Evolutionary conservation across 768 basidiomycete species (phyloP), one percentile per base, ranked within the genome.

Genomic region (Asterophora lycoperdoides): DNA sequence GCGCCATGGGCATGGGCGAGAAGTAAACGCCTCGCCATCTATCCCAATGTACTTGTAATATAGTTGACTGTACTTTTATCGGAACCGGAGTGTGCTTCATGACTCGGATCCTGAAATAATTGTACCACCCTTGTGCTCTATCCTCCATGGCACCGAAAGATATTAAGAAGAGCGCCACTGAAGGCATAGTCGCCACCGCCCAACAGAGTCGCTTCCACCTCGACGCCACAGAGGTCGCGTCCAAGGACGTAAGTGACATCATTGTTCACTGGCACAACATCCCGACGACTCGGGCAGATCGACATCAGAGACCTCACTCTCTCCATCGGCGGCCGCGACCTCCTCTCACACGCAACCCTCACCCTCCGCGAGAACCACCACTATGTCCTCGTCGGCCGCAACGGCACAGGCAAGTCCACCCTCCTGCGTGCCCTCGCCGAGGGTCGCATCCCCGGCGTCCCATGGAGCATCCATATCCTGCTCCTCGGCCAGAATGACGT

Each of bases 221-320:
- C 5, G 76, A 78, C 45, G 74, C 74, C 4, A 64, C 75, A 41
- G 68, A 70, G 39, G 70, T 69, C 15, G 41, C 50, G n/a, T 50
- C 55, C 5, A 60, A 62, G 46, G 56, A 62, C 53, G 60, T 56
- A 41, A 14, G 41, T 18, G 28, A 17, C 39, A 18, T 49, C 39
- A 15, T 29, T n/a, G n/a, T n/a, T n/a, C n/a, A n/a, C n/a, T n/a
- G n/a, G n/a, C n/a, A n/a, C n/a, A n/a, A n/a, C n/a, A n/a, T n/a
- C n/a, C n/a, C n/a, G n/a, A n/a, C n/a, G 13, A 15, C 28, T 14
- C 11, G 20, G 7, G 32, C 20, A 62, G 60, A 68, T 84, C 33
- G 81, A 84, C 51, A 64, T 84, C 17, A 73, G 77, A 39, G 74
- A 69, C 39, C 75, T 86, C 8, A 72, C 67, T 19, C 66, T 84